Base-by-base conservation (phyloP, 108 stramenopile genomes). In the Cyclotella atomus region DNA sequence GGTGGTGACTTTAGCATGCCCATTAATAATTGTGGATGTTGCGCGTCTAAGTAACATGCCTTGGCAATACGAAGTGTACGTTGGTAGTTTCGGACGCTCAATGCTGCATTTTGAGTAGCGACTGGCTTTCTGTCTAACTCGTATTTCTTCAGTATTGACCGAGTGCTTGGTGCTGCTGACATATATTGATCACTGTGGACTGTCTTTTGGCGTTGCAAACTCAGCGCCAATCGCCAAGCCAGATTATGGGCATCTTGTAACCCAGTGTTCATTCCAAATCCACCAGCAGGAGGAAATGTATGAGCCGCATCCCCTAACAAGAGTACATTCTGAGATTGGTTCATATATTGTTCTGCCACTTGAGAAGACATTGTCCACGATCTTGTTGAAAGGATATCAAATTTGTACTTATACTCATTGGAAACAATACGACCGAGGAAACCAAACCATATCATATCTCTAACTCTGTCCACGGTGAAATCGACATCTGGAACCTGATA, bases 221-320 rank as follows among this genome's bases (percentile, higher is more conserved):
- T 17, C 63, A 78, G 12, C 32, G 89, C 84, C 24, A 97, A 50
- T 63, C 91, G 87, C 98, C 98, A 98, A 0, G 96, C 96, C 69
- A 97, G 52, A 44, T 94, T 92, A 62, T 89, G 84, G 0, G 75
- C 96, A 76, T 98, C 98, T 73, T 98, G 95, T 19, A 98, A 46
- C 1, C 98, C 98, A 0, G 97, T 96, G 76, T 98, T 98, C 93
- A 98, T 95, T 19, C 98, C 98, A 76, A 97, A 91, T n/a, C 94
- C 97, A 33, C 97, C 98, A 0, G 98, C 97, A 0, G 98, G 98
- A 10, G 98, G 97, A 73, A 97, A 98, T 12, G 90, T 90, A 81
- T 98, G 98, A 2, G 97, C 97, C 8, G 97, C 92, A 74, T 98
- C 98, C 3, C 98, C 98, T 4, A 84, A 92, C 47, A 97, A 65